These are phyloP conservation scores for Malassezia restricta DNA, from an alignment of 1,284 basidiomycete genomes.

Conservation along the genomic window DNA sequence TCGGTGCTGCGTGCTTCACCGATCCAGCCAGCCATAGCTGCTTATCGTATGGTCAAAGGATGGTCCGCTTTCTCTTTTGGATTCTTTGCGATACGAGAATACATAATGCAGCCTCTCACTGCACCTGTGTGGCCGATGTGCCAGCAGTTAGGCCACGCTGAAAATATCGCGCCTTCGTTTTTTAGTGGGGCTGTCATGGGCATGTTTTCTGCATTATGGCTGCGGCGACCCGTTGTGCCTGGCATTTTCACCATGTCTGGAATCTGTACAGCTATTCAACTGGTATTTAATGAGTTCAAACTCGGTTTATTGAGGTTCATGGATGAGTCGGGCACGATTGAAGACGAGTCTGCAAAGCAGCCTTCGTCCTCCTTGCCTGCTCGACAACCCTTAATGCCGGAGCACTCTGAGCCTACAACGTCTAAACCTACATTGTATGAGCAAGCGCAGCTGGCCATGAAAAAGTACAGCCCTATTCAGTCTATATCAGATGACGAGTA, in stretches of 20 bases:
- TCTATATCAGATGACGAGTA: slow-evolving; percentile 8
- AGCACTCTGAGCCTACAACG: not conserved
- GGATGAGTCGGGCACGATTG: not conserved
- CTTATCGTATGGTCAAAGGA: not conserved
- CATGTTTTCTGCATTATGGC: not conserved
- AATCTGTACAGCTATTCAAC: not conserved
- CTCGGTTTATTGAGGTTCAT: not conserved
- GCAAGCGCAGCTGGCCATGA: not conserved
- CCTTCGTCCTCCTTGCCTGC: not conserved
- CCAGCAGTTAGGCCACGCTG: not conserved
- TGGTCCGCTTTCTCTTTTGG: slow-evolving; percentile 12
- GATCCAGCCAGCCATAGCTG: not conserved
- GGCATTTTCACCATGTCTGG: slow-evolving; percentile 7
- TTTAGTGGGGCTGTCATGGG: slow-evolving; percentile 6
- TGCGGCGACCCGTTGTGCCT: slow-evolving; percentile 1
- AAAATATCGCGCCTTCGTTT: not conserved
- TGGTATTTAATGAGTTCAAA: slow-evolving; percentile 1
- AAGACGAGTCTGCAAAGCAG: not conserved
- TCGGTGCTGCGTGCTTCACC: not conserved
- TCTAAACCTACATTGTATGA: too few relatives aligned
- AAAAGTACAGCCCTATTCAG: slow-evolving; percentile 6
- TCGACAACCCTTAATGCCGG: not conserved
- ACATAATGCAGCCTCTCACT: not conserved
- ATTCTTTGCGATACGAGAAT: slow-evolving; percentile 13
- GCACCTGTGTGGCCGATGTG: not conserved